Evolutionary conservation across 306 rosid species (phyloP), one percentile per base, ranked within the genome.

Genomic region (Lupinus albus): DNA sequence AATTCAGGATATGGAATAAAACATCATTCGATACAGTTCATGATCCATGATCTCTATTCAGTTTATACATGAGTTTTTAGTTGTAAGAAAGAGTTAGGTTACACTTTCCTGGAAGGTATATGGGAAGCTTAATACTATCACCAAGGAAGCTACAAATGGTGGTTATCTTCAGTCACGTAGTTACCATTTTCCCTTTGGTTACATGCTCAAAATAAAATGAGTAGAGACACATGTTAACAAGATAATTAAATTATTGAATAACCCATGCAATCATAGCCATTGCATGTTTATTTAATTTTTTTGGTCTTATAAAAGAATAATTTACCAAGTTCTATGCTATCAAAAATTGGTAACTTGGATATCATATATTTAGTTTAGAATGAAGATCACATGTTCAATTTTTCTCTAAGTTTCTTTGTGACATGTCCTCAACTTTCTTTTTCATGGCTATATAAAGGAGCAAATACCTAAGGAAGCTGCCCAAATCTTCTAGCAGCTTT

Each of bases 101-200:
- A 77, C 80, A 64, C 87, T 72, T 84, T 82, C 89, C 74, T 80
- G 75, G 92, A 84, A 87, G 89, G 66, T 87, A 82, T 85, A 78
- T 80, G 68, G 79, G 80, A 77, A 76, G 70, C 71, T 53, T 56
- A 70, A 52, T 53, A 57, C 36, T 12, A 61, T 38, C 68, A 48
- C 66, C 13, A 38, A 28, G 9, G 17, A 76, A 81, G 44, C 76
- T 80, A 76, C 84, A 60, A 42, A 17, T 25, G 2, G 42, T 32
- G 44, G 51, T 73, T 70, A 54, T 21, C 41, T 9, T 61, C 36
- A 60, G n/a, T 44, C 59, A 13, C 11, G 13, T 6, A 5, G 0
- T 46, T 44, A 73, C 17, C 78, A 68, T 74, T 73, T 69, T 54
- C 52, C 61, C 39, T 20, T 46, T 7, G 8, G 4, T 41, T n/a